Evolutionary conservation across 2,329 filamentous ascomycete species (phyloP).

Genomic region (Penicillium occitanis): DNA sequence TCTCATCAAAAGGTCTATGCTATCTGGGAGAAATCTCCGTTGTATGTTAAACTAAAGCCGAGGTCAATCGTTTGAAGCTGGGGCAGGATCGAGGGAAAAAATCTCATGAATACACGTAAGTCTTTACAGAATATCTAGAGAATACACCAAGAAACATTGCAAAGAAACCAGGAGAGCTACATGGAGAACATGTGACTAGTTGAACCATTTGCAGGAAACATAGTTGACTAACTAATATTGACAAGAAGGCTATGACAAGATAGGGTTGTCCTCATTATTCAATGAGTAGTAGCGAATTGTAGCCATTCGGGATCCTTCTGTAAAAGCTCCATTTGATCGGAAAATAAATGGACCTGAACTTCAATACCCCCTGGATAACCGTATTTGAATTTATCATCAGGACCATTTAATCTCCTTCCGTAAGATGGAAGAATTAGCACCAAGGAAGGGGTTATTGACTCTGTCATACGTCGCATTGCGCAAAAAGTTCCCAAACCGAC

Average conservation of each 20-base stretch:
- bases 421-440: background rate
- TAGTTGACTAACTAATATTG: background rate
- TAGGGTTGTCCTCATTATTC: background rate
- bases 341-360: background rate
- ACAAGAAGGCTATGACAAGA: background rate
- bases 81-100: background rate
- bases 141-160: background rate
- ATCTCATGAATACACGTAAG: background rate
- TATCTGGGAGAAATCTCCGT: background rate
- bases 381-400: background rate
- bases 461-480: background rate
- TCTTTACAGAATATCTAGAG: background rate
- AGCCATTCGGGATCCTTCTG: background rate
- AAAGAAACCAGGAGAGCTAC: background rate
- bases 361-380: background rate
- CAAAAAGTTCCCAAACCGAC: background rate
- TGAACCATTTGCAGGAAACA: background rate
- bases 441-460: background rate
- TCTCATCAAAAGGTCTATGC: background rate
- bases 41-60: background rate
- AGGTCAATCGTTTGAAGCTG: background rate
- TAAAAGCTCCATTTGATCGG: background rate
- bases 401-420: background rate
- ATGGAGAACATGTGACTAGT: background rate
- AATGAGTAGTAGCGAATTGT: background rate